These are phyloP conservation scores for Septoria petroselini DNA, from an alignment of 2,329 filamentous ascomycete species.

Conservation along the genomic window DNA sequence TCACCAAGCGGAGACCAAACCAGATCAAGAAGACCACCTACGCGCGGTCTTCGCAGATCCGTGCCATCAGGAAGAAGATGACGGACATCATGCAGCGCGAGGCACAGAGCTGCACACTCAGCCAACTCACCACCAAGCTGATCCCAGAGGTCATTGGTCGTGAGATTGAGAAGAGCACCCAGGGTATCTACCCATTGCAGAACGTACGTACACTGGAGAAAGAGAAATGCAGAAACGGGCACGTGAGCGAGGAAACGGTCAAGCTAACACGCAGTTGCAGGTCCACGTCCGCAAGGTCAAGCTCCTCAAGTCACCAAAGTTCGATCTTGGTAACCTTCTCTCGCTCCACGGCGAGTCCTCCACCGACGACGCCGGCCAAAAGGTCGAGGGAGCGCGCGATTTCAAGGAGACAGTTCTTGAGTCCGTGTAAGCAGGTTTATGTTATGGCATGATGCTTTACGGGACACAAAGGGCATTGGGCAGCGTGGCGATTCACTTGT, in stretches of 20 bases:
- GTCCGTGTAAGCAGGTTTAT: constrained; percentile 66
- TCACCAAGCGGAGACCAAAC: constrained; percentile 98
- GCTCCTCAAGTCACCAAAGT: constrained; percentile 97
- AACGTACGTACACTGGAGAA: constrained; percentile 62
- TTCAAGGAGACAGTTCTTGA: constrained; percentile 98
- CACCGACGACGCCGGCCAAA: constrained; percentile 94
- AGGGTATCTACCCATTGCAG: constrained; percentile 99
- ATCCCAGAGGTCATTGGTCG: constrained; percentile 99
- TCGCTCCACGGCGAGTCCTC: constrained; percentile 96
- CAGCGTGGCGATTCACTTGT: constrained; percentile 28
- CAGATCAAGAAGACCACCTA: constrained; percentile 99
- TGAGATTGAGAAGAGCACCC: constrained; percentile 99
- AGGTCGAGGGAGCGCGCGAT: constrained; percentile 78
- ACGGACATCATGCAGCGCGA: constrained; percentile 97
- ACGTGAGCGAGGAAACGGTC: neutral
- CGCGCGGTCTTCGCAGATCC: constrained; percentile 93
- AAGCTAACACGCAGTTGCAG: constrained; percentile 52
- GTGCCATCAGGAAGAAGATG: constrained; percentile 99
- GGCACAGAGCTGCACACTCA: constrained; percentile 88
- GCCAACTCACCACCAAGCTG: constrained; percentile 96
- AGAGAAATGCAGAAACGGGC: neutral
- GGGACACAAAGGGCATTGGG: constrained; percentile 25
- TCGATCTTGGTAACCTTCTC: constrained; percentile 94
- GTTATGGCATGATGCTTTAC: constrained; percentile 18
- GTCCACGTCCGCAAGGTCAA: constrained; percentile 99